These are phyloP conservation scores for Scutellaria baicalensis DNA, from an alignment of 257 asterid species.

Conservation along the genomic window DNA sequence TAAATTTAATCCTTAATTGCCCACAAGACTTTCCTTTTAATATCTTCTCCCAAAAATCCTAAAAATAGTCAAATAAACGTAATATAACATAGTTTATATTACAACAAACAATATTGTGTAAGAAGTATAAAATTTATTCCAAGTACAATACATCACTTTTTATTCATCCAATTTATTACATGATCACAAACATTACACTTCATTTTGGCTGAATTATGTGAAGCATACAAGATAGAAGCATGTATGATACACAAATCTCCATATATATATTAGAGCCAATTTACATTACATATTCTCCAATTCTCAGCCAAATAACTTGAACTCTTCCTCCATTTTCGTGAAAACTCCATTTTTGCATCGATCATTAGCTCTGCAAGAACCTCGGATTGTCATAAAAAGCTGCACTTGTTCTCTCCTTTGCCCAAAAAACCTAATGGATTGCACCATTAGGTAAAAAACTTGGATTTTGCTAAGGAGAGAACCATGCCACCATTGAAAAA, in stretches of 20 bases:
- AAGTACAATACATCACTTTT: background rate
- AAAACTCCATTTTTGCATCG: background rate
- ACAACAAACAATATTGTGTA: background rate
- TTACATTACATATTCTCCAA: background rate
- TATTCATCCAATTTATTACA: slow-evolving; percentile 1
- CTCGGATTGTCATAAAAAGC: slow-evolving; percentile 1
- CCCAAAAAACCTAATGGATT: slow-evolving; percentile 26
- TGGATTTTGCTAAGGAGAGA: slow-evolving; percentile 18
- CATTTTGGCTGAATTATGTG: background rate
- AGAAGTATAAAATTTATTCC: background rate
- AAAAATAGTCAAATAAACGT: too few relatives aligned
- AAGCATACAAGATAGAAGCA: background rate
- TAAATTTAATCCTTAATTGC: too few relatives aligned
- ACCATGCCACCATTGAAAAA: background rate
- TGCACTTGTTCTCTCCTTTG: slow-evolving; percentile 10
- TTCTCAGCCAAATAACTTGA: background rate
- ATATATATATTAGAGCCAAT: background rate
- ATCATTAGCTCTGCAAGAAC: slow-evolving; percentile 13
- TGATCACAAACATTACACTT: background rate
- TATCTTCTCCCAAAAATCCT: too few relatives aligned
- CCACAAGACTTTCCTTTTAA: too few relatives aligned
- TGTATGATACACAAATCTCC: background rate
- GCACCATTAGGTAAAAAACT: slow-evolving; percentile 23
- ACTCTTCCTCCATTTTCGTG: background rate
- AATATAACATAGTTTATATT: too few relatives aligned